Evolutionary conservation across 192 early-diverging fungal genomes (phyloP).

Genomic region (Linnemannia zychae): DNA sequence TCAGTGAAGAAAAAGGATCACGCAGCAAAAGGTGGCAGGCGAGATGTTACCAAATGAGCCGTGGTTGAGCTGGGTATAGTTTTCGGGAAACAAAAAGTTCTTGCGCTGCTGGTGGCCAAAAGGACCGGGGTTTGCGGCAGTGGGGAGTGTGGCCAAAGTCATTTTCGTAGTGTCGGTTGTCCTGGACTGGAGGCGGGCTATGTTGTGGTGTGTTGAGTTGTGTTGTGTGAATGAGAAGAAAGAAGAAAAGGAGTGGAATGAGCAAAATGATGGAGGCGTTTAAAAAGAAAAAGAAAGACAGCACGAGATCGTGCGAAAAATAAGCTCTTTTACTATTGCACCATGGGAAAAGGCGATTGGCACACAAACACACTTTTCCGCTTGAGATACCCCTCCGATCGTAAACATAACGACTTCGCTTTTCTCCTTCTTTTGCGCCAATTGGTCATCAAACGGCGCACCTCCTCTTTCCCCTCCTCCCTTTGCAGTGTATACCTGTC

Average conservation of each 20-base stretch:
- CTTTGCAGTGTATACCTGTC: too few species aligned
- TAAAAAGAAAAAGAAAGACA: not conserved
- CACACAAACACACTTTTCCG: too few species aligned
- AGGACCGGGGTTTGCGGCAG: slow-evolving; percentile 43
- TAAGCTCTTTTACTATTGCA: too few species aligned
- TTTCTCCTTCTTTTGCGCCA: not conserved
- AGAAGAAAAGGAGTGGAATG: not conserved
- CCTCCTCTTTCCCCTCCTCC: not conserved
- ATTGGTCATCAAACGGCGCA: slow-evolving; percentile 4
- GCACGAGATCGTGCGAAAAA: slow-evolving; percentile 7
- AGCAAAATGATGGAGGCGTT: not conserved
- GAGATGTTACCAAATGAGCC: slow-evolving; percentile 69
- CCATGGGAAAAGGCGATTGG: too few species aligned
- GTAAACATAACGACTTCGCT: not conserved
- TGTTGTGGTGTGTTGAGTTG: not conserved
- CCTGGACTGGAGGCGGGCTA: too few species aligned
- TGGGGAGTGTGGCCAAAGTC: slow-evolving; percentile 16
- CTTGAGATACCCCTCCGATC: not conserved
- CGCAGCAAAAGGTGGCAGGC: not conserved
- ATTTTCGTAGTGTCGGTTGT: not conserved
- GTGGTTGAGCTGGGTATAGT: slow-evolving; percentile 70
- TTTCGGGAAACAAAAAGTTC: slow-evolving; percentile 65
- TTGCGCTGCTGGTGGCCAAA: slow-evolving; percentile 60
- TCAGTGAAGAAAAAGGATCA: too few species aligned
- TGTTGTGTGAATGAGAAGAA: not conserved